phyloP scores from a whole-genome alignment of 164 flowering plant species.

The Magnolia changhungtana region DNA sequence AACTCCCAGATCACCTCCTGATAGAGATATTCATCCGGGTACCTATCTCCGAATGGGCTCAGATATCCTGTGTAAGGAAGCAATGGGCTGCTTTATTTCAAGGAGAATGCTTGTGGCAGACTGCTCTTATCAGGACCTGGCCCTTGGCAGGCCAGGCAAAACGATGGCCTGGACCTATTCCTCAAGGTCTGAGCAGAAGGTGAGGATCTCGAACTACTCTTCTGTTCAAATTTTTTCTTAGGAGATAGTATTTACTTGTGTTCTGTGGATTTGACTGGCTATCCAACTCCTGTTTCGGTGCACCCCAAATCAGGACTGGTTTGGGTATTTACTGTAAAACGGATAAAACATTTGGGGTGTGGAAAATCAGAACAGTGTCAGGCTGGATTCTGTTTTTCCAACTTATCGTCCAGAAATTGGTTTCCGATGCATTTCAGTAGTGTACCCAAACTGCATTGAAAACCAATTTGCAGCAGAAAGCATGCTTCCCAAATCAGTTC shows the following conservation, averaged over 20 bases:
- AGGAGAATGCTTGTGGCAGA: slow-evolving; percentile 72
- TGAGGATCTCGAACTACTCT: slow-evolving; percentile 11
- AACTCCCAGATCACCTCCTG: slow-evolving; percentile 76
- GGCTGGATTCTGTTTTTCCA: no score
- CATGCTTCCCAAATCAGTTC: no score
- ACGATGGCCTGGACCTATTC: slow-evolving; percentile 87
- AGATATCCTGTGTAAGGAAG: slow-evolving; percentile 59
- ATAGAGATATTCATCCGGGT: slow-evolving; percentile 67
- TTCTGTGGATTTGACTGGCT: background rate
- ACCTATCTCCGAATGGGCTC: slow-evolving; percentile 58
- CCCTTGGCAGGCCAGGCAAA: slow-evolving; percentile 48
- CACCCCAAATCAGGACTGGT: no score
- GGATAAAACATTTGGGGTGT: no score
- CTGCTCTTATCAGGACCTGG: slow-evolving; percentile 56
- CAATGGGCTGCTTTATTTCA: slow-evolving; percentile 67
- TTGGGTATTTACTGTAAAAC: no score
- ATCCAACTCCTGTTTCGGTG: background rate
- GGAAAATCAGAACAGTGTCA: no score
- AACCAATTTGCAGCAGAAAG: no score
- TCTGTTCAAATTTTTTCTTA: background rate
- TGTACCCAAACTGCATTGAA: no score
- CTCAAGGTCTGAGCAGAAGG: slow-evolving; percentile 69
- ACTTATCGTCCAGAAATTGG: no score
- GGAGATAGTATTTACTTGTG: background rate
- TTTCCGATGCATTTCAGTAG: no score